Evolutionary conservation across 1,284 basidiomycete genomes (phyloP).

Genomic region (Heterobasidion irregulare): DNA sequence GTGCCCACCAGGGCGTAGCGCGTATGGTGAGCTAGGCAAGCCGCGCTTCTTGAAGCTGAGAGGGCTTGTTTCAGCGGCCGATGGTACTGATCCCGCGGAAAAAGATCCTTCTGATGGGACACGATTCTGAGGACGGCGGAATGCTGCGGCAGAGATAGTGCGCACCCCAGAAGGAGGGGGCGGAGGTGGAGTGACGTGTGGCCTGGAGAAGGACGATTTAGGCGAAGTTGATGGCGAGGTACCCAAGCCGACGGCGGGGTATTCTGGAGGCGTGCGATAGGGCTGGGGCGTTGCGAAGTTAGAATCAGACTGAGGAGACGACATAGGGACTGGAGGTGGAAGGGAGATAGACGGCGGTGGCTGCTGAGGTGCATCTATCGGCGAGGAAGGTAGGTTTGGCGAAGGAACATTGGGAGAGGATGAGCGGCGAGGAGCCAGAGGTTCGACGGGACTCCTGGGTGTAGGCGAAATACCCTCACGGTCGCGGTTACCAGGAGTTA

Average conservation of each 20-base stretch:
- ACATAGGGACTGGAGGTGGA: slow-evolving; percentile 11
- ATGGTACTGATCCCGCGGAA: not conserved
- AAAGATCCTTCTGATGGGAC: slow-evolving; percentile 9
- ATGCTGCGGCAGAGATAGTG: slow-evolving; percentile 70
- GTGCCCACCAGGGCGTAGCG: slow-evolving; percentile 10
- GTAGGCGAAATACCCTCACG: slow-evolving; percentile 1
- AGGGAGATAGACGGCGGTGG: slow-evolving; percentile 12
- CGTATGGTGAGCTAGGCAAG: slow-evolving; percentile 31
- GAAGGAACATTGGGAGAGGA: slow-evolving; percentile 3
- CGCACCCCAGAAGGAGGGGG: slow-evolving; percentile 27
- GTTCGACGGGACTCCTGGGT: not conserved
- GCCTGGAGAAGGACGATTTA: slow-evolving; percentile 18
- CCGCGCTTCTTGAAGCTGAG: slow-evolving; percentile 41
- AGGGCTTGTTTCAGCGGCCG: slow-evolving; percentile 34
- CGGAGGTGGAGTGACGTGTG: slow-evolving; percentile 13
- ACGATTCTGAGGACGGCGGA: slow-evolving; percentile 45
- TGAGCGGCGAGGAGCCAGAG: not conserved
- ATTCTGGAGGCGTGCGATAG: slow-evolving; percentile 31
- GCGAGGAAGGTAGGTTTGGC: no score
- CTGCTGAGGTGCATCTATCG: slow-evolving; percentile 4
- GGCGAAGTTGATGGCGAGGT: slow-evolving; percentile 14
- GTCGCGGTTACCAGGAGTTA: slow-evolving; percentile 10
- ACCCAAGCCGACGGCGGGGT: slow-evolving; percentile 18
- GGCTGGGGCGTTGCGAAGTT: slow-evolving; percentile 20
- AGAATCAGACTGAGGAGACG: slow-evolving; percentile 12